phyloP scores from a whole-genome alignment of 805 yeast species.

The Schizosaccharomyces lindneri region DNA sequence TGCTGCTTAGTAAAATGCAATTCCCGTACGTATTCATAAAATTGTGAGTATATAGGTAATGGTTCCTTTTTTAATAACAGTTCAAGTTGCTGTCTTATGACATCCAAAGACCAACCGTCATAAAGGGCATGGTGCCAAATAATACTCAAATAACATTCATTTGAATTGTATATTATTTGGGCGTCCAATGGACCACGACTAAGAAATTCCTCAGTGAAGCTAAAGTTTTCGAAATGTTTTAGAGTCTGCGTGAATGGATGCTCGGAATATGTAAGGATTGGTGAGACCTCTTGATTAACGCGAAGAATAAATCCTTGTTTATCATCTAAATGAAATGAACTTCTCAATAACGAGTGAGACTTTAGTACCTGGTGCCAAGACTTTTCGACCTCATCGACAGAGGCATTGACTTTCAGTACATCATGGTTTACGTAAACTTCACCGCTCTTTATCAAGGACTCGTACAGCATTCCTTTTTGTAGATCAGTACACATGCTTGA shows the following conservation, averaged over 20 bases:
- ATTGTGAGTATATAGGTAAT: not conserved
- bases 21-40: not conserved
- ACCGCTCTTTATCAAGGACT: constrained; percentile 2
- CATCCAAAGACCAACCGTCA: constrained; percentile 2
- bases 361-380: not conserved
- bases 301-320: not conserved
- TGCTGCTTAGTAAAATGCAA: not conserved
- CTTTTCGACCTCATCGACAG: not conserved
- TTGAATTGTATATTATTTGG: not conserved
- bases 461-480: constrained; percentile 5
- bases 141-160: not conserved
- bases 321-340: not conserved
- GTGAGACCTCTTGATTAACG: not conserved
- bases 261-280: not conserved
- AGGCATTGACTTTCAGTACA: not conserved
- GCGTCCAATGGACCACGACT: not conserved
- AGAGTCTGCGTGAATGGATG: not conserved
- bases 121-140: constrained; percentile 1
- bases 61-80: not conserved
- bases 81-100: not conserved
- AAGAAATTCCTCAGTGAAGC: not conserved
- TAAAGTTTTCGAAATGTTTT: not conserved
- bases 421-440: not conserved
- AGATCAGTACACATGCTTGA: constrained; percentile 3
- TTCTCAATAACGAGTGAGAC: not conserved